Base-by-base conservation (phyloP, 2,329 filamentous ascomycete species). In the Aureobasidium sp. region DNA sequence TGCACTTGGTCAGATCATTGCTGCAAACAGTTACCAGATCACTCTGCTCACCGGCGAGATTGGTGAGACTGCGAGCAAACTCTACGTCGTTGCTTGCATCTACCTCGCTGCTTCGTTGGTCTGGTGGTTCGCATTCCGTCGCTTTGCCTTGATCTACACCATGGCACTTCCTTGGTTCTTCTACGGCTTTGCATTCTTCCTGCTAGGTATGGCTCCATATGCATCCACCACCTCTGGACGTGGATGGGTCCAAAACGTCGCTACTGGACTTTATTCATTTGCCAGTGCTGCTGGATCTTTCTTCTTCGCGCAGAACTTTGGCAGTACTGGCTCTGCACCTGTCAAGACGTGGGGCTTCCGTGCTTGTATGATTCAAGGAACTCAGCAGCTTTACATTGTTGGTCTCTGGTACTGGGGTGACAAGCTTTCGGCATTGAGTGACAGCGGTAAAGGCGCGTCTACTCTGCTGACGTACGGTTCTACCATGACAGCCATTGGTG, bases 361-460 rank as follows among this genome's bases (percentile, higher is more conserved):
- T 62, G 86, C 86, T 17, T 85, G 84, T 67, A 71, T 84, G 14
- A 86, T 88, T 57, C 84, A 87, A 70, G 86, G 86, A 45, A 85
- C 84, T 7, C 85, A 87, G 68, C 85, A 88, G 69, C 76, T 85
- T 65, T 88, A 87, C 70, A 79, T 86, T 56, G 81, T 84, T 27
- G 82, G 79, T 7, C 77, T 88, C 14, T 88, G 85, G 85, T 87
- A 83, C 69, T 88, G 86, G 86, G 86, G 85, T 34, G 79, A 79
- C 8, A 77, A 80, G 63, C 75, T 86, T 49, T 79, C 80, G 15
- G 75, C 75, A 59, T 70, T 75, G 1, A 77, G 76, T 12, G 69
- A 75, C 22, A 74, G 73, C 25, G 80, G 79, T 12, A 68, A 76
- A 49, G 70, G 74, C 1, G 64, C 66, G 12, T 41, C 61, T 3